Evolutionary conservation across 345 rosid species (phyloP), one percentile per base, ranked within the genome.

Genomic region (Cardamine resedifolia): DNA sequence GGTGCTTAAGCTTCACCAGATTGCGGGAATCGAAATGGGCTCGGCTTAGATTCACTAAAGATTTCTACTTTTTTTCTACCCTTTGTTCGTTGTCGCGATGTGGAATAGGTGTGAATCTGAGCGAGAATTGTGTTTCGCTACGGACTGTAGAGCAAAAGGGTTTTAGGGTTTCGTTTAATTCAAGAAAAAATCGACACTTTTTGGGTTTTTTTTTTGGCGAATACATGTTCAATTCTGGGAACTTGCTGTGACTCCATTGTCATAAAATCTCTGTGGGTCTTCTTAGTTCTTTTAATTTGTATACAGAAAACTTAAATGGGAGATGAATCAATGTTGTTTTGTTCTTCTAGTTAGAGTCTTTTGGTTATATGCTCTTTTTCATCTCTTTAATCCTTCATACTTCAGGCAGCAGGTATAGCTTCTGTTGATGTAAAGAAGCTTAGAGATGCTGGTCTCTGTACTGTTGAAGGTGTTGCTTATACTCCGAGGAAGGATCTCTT

Each of bases 401-500:
- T 77, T 38, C 65, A 95, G 99, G 87, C 84, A 2, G 84, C 96
- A 0, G 97, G 97, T 67, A 90, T 95, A 3, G 97, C 97, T 73
- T 76, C 97, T 39, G 74, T 91, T 9, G 99, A 95, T 28, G 72
- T 91, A 43, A 91, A 95, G 84, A 95, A 95, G 86, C 94, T 90
- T 63, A 95, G 85, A 76, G 97, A 91, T 78, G 96, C 90, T 3
- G 99, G 96, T 66, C 87, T 95, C 56, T 95, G 96, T 66, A 95
- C 96, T 10, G 97, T 95, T 27, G 99, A 91, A 80, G 82, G 96
- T 75, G 89, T 91, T 79, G 96, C 85, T 43, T 95, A 86, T 72
- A 84, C 96, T 50, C 93, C 97, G 3, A 85, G 99, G 80, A 91
- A 91, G 85, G 97, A 91, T 81, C 99, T 95, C 65, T 86, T 94